Conservation (phyloP, 2,329 filamentous ascomycete species). For the Colletotrichum tamarilloi region DNA sequence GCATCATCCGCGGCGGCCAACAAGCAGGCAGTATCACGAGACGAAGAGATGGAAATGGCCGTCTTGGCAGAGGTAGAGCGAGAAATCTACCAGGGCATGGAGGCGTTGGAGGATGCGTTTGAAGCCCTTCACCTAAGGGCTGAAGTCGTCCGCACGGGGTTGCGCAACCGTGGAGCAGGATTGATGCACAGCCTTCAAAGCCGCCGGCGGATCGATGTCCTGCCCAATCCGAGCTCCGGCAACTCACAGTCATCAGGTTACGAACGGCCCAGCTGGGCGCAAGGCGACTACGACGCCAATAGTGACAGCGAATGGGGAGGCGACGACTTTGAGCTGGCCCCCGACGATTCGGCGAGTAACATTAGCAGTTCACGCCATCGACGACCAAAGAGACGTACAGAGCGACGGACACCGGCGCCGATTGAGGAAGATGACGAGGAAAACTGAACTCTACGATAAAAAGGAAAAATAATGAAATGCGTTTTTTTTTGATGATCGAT, state of each 20-base stretch:
- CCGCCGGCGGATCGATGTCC: slow-evolving; percentile 67
- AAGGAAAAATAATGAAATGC: slow-evolving; percentile 1
- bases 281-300: slow-evolving; percentile 59
- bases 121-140: slow-evolving; percentile 90
- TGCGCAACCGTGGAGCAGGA: slow-evolving; percentile 86
- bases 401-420: slow-evolving; percentile 77
- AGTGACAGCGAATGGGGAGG: slow-evolving; percentile 70
- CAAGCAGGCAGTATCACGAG: slow-evolving; percentile 79
- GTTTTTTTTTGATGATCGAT: slow-evolving; percentile 1
- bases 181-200: slow-evolving; percentile 73
- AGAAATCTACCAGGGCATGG: slow-evolving; percentile 95
- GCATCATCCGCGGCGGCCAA: slow-evolving; percentile 60
- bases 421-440: slow-evolving; percentile 82
- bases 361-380: slow-evolving; percentile 78
- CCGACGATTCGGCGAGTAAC: slow-evolving; percentile 85
- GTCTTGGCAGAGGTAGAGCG: slow-evolving; percentile 91
- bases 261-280: slow-evolving; percentile 59
- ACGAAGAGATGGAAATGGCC: slow-evolving; percentile 93
- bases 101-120: slow-evolving; percentile 92
- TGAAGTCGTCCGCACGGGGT: slow-evolving; percentile 79
- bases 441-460: slow-evolving; percentile 26
- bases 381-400: slow-evolving; percentile 74
- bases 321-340: slow-evolving; percentile 72
- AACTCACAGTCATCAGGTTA: slow-evolving; percentile 57
- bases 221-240: slow-evolving; percentile 59